phyloP scores from a whole-genome alignment of 352 stramenopile species.

The Phytophthora europaea region DNA sequence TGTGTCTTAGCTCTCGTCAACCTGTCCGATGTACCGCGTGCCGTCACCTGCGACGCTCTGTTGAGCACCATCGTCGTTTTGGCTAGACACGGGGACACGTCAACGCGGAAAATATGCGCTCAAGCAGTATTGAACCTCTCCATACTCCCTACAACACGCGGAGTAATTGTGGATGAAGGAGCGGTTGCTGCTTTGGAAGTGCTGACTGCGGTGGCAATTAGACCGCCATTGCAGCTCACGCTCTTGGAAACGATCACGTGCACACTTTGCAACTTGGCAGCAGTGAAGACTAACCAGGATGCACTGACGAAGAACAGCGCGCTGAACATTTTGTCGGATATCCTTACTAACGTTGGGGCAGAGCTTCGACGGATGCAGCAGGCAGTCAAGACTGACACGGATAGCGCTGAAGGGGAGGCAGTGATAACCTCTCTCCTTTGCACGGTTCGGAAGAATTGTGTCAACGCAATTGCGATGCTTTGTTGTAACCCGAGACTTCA shows the following conservation, averaged over 20 bases:
- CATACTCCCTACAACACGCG: constrained; percentile 79
- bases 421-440: constrained; percentile 32
- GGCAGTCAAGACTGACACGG: constrained; percentile 10
- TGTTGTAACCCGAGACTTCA: constrained; percentile 84
- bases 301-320: constrained; percentile 67
- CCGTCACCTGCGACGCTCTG: constrained; percentile 78
- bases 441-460: constrained; percentile 68
- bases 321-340: constrained; percentile 57
- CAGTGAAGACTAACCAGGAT: constrained; percentile 73
- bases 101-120: constrained; percentile 48
- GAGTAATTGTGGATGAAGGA: constrained; percentile 80
- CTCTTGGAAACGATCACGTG: constrained; percentile 60
- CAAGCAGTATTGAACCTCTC: constrained; percentile 83
- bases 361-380: constrained; percentile 37
- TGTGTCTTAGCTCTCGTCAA: constrained; percentile 84
- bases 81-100: constrained; percentile 38
- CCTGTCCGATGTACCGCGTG: constrained; percentile 70
- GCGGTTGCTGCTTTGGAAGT: constrained; percentile 66
- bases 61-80: constrained; percentile 63
- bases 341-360: constrained; percentile 42
- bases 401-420: constrained; percentile 31
- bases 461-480: constrained; percentile 71
- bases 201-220: constrained; percentile 41
- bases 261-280: constrained; percentile 69
- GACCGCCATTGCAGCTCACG: constrained; percentile 35